Base-by-base conservation (phyloP, 2,329 filamentous ascomycete genomes). In the Cadophora malorum region DNA sequence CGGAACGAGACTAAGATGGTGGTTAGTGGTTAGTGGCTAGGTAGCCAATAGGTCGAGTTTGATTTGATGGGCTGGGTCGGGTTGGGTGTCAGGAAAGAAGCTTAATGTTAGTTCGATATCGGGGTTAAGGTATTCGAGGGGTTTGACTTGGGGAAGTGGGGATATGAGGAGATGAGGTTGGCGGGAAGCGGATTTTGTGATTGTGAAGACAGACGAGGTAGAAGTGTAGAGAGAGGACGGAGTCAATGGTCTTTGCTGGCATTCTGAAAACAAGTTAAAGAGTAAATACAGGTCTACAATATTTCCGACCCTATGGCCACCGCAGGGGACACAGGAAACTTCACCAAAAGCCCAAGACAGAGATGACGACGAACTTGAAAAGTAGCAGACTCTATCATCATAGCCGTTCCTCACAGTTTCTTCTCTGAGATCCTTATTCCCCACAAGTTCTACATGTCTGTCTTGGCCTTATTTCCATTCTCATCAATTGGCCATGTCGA, bases 51-150 rank as follows among this genome's bases (percentile, higher is more conserved):
- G 9, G 55, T 23, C 25, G 55, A 59, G 23, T 16, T 1, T 41
- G n/a, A 45, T 25, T 25, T 9, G 56, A 45, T 59, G n/a, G 21
- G 14, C 5, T 4, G 5, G n/a, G n/a, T n/a, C n/a, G n/a, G n/a
- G n/a, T n/a, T n/a, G n/a, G 6, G 9, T 58, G 55, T 23, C 55
- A 58, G 23, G 28, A 28, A 55, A 58, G 55, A 58, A 58, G 55
- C 55, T 58, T 38, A 19, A 19, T 16, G 8, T 45, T 45, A 14
- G 16, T 45, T 45, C 21, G 8, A 12, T 25, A 23, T 23, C 10
- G 49, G 21, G 21, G 49, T 23, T 53, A 21, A 14, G 50, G 23
- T 19, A 25, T 28, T 28, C 28, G 14, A 23, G 49, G 28, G 28
- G 52, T 33, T 33, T 31, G 25, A 12, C 12, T 4, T 31, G 25